Evolutionary conservation across 176 grass and related monocot species (phyloP), one percentile per base, ranked within the genome.

Genomic region (Cenchrus americanus): DNA sequence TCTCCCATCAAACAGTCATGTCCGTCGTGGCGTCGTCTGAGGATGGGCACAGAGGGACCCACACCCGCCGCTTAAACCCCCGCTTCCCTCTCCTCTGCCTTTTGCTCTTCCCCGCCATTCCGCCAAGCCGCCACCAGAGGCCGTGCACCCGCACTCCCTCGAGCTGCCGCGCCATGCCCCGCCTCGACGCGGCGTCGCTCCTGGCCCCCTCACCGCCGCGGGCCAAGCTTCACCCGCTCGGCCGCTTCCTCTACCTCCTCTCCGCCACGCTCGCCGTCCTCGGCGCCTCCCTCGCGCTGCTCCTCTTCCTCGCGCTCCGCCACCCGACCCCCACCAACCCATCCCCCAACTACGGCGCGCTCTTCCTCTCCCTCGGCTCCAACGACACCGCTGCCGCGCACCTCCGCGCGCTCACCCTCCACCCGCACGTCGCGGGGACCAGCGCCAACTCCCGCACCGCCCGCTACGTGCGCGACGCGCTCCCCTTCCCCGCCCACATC

Each of bases 341-440:
- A 6, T 3, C 30, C 17, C 82, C 82, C 0, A 89, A 92, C 44
- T 95, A 93, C 71, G 76, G 54, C 72, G 59, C 85, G 50, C 87
- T 91, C 75, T 91, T 97, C 86, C 84, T 97, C 69, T 77, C 90
- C 58, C 74, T 97, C 74, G 69, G 77, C 21, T 86, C 86, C 81
- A 97, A 94, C 86, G 78, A 83, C 64, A 94, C 95, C 75, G 86
- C 92, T 6, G 90, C 94, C 15, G 10, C 60, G 26, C 92, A 97
- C 81, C 95, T 94, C 74, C 86, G 65, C 69, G 90, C 75, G 12
- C 88, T 94, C 86, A 94, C 95, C 10, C 73, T 68, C 73, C 88
- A 82, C 83, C 95, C 95, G 2, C 95, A 97, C 88, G 86, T 94
- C 78, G 86, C 95, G 7, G 92, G 88, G 59, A 87, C 95, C 65